Base-by-base conservation (phyloP, 352 stramenopile species). In the Phytophthora chlamydospora region DNA sequence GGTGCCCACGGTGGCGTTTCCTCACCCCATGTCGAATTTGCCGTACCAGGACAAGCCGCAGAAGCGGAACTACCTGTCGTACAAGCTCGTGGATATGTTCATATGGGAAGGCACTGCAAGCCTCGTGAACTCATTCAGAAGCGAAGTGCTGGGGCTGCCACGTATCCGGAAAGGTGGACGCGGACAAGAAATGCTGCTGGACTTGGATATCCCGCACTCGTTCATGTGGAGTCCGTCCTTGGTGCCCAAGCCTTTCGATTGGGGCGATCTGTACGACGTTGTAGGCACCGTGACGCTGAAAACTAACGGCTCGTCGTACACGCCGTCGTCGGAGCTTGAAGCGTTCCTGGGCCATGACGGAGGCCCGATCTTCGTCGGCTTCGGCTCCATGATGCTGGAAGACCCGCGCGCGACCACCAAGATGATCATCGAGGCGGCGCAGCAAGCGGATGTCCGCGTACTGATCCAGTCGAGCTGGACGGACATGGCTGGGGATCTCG, bases 311-410 rank as follows among this genome's bases (percentile, higher is more conserved):
- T 72, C 61, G 2, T 43, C 55, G 6, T 89, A 88, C 44, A 64
- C 49, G 41, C 73, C 85, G 4, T 67, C 76, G 1, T 55, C 62
- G 0, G 79, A 89, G 19, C 72, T 93, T 0, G 63, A 68, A 16
- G 71, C 66, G 0, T 96, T 95, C 39, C 47, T 95, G 16, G 73
- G 53, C 1, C 41, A 56, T 7, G 71, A 84, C 9, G 66, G 47
- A 17, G 78, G 78, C 7, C 91, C 93, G 2, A 86, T 98, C 57
- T 98, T 97, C 53, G 83, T 98, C 32, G 94, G 94, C 1, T 98
- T 98, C 64, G 94, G 94, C 12, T 92, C 73, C 6, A 98, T 98
- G 91, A 77, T 98, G 2, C 86, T 98, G n/a, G 73, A 86, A 48
- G 75, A 97, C 42, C 77, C 88, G 2, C 41, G 49, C 13, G 67